Percentiles rank a stretch among this genome's conserved stretches.
Conservation (phyloP, 306 rosid genomes). For the Cercis canadensis region DNA sequence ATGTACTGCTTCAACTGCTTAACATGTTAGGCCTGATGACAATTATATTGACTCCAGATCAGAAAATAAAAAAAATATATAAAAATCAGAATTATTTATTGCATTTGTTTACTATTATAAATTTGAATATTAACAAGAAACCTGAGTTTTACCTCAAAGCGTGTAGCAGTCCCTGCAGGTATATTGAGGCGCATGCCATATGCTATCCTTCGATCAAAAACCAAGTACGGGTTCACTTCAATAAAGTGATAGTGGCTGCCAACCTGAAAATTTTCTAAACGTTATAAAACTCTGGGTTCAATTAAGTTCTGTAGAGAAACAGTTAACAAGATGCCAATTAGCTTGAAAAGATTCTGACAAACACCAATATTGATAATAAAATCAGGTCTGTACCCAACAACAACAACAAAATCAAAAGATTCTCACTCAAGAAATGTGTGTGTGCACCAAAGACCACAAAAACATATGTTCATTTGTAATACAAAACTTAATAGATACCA, state of each 20-base stretch:
- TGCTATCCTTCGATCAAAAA: slow-evolving; percentile 81
- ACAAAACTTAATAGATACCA: not conserved
- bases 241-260: slow-evolving; percentile 97
- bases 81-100: not conserved
- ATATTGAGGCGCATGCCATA: slow-evolving; percentile 90
- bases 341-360: slow-evolving; percentile 27
- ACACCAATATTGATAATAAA: slow-evolving; percentile 12
- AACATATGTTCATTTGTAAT: not conserved
- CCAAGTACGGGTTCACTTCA: slow-evolving; percentile 80
- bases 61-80: too few relatives aligned
- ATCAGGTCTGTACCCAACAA: not conserved
- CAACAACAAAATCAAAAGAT: slow-evolving; percentile 20
- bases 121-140: slow-evolving; percentile 12
- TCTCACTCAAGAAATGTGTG: slow-evolving; percentile 13
- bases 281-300: slow-evolving; percentile 17
- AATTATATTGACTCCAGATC: not conserved
- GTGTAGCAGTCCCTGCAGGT: slow-evolving; percentile 82
- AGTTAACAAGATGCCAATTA: slow-evolving; percentile 13
- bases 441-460: not conserved
- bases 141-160: slow-evolving; percentile 77
- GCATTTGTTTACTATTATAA: slow-evolving; percentile 12
- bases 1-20: slow-evolving; percentile 15
- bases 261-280: slow-evolving; percentile 63
- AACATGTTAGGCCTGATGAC: slow-evolving; percentile 8
- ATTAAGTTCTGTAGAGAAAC: slow-evolving; percentile 23